A percentile compares a stretch with the other conserved stretches of the same genome.
phyloP scores from a whole-genome alignment of 768 basidiomycete genomes.

The Dacryopinax spathularia region DNA sequence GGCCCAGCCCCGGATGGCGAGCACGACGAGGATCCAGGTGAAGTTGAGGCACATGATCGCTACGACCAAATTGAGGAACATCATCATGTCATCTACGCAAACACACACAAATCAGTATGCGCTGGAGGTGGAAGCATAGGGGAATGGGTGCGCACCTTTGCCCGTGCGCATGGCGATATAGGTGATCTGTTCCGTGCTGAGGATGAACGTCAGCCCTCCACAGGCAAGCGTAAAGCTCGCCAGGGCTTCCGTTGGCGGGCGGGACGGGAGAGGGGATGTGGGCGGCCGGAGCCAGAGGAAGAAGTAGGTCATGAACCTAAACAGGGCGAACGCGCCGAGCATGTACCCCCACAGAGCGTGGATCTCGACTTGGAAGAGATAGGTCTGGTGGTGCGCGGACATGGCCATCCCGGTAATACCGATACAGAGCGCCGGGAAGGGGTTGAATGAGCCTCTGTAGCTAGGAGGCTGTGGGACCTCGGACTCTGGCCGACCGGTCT shows the following conservation, averaged over 20 bases:
- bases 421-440: slow-evolving; percentile 83
- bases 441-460: slow-evolving; percentile 70
- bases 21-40: slow-evolving; percentile 63
- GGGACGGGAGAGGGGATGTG: slow-evolving; percentile 68
- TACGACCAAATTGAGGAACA: slow-evolving; percentile 60
- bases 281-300: slow-evolving; percentile 85
- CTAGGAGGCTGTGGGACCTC: slow-evolving; percentile 52
- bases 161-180: slow-evolving; percentile 83
- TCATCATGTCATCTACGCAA: slow-evolving; percentile 69
- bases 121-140: no score
- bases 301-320: slow-evolving; percentile 83
- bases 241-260: slow-evolving; percentile 86
- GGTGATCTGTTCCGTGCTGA: slow-evolving; percentile 79
- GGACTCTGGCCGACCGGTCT: slow-evolving; percentile 17
- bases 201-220: slow-evolving; percentile 80
- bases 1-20: slow-evolving; percentile 66
- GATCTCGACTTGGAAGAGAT: slow-evolving; percentile 85
- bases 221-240: slow-evolving; percentile 76
- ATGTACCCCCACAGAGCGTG: slow-evolving; percentile 85
- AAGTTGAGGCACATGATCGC: slow-evolving; percentile 77
- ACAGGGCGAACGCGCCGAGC: slow-evolving; percentile 58
- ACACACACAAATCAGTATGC: background rate
- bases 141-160: slow-evolving; percentile 60
- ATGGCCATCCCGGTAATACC: slow-evolving; percentile 90
- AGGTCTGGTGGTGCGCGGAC: slow-evolving; percentile 81